Conservation (phyloP, 2,329 filamentous ascomycete species). For the Fusarium zealandicum region DNA sequence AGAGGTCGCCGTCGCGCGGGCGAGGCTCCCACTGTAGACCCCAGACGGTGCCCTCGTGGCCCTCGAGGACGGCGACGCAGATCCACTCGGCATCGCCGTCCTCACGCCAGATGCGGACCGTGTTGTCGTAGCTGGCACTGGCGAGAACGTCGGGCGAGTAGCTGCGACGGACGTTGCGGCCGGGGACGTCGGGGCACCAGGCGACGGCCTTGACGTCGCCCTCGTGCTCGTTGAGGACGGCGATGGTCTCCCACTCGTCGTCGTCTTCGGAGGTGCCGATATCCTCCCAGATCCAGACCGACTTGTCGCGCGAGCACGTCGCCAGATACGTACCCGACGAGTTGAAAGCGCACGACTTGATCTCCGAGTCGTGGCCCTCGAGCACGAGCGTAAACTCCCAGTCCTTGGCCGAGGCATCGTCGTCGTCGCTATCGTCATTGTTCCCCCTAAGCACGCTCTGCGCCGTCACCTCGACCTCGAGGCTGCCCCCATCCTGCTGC, state of each 20-base stretch:
- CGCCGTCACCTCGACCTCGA: conserved; percentile 55
- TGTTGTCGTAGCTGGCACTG: conserved; percentile 93
- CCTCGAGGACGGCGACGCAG: conserved; percentile 81
- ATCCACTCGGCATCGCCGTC: conserved; percentile 91
- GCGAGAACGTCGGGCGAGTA: conserved; percentile 77
- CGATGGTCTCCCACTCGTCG: conserved; percentile 96
- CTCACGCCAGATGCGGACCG: conserved; percentile 86
- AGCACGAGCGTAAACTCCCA: conserved; percentile 93
- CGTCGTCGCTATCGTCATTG: conserved; percentile 41
- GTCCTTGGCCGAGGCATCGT: conserved; percentile 73
- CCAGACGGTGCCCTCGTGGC: conserved; percentile 90
- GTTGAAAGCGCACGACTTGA: conserved; percentile 80
- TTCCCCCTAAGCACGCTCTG: conserved; percentile 29
- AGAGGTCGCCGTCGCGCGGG: conserved; percentile 49
- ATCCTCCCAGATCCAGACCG: conserved; percentile 99
- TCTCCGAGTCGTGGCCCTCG: conserved; percentile 94
- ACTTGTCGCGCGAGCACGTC: conserved; percentile 91
- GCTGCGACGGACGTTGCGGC: conserved; percentile 53
- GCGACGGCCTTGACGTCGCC: conserved; percentile 93
- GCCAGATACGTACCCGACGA: conserved; percentile 81
- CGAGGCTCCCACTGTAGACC: conserved; percentile 74
- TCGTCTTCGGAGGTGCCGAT: conserved; percentile 75
- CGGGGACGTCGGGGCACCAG: conserved; percentile 80
- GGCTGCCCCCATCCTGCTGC: conserved; percentile 41
- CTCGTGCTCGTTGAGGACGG: conserved; percentile 91